Conservation (phyloP, 2,329 filamentous ascomycete genomes). For the Sphaceloma murrayae region DNA sequence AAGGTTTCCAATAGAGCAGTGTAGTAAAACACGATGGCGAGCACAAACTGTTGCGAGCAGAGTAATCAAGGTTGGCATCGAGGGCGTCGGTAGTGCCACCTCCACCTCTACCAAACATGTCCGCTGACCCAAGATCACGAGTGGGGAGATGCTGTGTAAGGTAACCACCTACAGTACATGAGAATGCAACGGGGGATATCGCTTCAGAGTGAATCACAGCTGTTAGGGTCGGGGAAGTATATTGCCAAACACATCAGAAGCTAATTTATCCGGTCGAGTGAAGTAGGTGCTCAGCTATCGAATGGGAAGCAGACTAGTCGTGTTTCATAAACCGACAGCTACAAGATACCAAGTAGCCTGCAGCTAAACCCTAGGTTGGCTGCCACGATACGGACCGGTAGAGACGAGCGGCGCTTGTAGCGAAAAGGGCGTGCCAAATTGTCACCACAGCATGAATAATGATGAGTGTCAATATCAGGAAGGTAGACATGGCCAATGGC, state of each 20-base stretch:
- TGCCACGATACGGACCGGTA: not conserved
- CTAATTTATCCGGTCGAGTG: not conserved
- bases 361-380: conserved; percentile 1
- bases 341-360: not conserved
- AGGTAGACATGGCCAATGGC: not conserved
- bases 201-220: conserved; percentile 7
- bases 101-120: conserved; percentile 13
- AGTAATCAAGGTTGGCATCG: not conserved
- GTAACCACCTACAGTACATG: not conserved
- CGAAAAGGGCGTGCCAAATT: not conserved
- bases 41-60: not conserved
- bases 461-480: no score
- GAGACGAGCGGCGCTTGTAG: conserved; percentile 13
- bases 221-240: not conserved
- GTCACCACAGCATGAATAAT: no score
- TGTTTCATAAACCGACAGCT: conserved; percentile 13
- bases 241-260: conserved; percentile 11
- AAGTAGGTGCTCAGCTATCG: conserved; percentile 4
- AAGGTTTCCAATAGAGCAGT: not conserved
- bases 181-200: conserved; percentile 10
- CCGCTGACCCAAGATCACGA: no score
- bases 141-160: not conserved
- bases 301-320: not conserved
- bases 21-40: not conserved
- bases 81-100: conserved; percentile 2